Evolutionary conservation across 345 rosid genomes (phyloP), one percentile per base, ranked within the genome.

Genomic region (Eucalyptus sideroxylon): DNA sequence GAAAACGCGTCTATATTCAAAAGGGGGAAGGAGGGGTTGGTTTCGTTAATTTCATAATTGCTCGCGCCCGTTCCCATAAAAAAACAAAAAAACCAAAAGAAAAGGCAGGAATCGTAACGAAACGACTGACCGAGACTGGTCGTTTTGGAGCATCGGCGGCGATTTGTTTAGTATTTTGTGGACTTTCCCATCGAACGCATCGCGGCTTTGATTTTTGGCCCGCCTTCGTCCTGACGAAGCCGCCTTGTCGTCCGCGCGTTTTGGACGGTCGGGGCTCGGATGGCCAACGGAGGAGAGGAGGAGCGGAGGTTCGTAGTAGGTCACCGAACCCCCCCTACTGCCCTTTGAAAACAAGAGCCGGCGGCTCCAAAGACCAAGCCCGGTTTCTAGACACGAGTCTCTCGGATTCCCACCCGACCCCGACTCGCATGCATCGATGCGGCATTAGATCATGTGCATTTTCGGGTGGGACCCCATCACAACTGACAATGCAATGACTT

Each of bases 401-500:
- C 21, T n/a, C 6, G 37, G 37, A n/a, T n/a, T 65, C 21, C 11
- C 40, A 5, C 2, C 37, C 40, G 10, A 65, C 11, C 77, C 40
- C 19, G 40, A 8, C 77, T 65, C 40, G 11, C 77, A 6, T 7
- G 37, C 19, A 14, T 14, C 5, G 9, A 30, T 6, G 34, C 10
- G 72, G 37, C 34, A 0, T 13, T 14, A 30, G 34, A 30, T 27
- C 8, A 13, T 62, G 16, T 4, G 37, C 16, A n/a, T 30, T 65
- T 24, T 65, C 21, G 11, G 6, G 77, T 14, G 77, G 3, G 37
- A n/a, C 1, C 37, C 40, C 11, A 0, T 7, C 21, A 0, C 21
- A 65, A 11, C 37, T n/a, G 0, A n/a, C 11, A 0, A 16, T n/a
- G 0, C 2, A 13, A 60, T 27, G 26, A 0, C 5, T 21, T 0